These are phyloP conservation scores for Epichloe amarillans DNA, from an alignment of 2,329 filamentous ascomycete species.

Conservation along the genomic window DNA sequence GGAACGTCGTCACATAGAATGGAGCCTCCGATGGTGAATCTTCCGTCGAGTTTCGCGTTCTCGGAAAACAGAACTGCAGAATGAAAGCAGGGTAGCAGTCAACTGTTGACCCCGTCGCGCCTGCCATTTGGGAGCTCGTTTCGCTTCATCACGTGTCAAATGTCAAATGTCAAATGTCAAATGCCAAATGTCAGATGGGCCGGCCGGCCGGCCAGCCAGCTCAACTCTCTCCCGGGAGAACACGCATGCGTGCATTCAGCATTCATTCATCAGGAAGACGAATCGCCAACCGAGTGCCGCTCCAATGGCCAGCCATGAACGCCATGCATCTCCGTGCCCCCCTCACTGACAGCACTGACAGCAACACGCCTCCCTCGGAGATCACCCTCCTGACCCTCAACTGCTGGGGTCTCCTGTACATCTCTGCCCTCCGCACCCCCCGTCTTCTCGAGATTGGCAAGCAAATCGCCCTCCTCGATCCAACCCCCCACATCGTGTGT, in stretches of 20 bases:
- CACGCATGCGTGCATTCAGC: neutral
- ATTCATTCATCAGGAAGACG: neutral
- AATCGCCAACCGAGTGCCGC: neutral
- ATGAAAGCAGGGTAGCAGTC: neutral
- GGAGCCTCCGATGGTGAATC: too few species aligned
- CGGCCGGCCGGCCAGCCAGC: neutral
- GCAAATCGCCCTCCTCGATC: slow-evolving; percentile 55
- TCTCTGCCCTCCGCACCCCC: slow-evolving; percentile 64
- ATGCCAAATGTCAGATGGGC: too few species aligned
- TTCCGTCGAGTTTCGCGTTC: neutral
- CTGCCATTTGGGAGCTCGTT: neutral
- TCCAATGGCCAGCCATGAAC: neutral
- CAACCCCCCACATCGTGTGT: slow-evolving; percentile 72
- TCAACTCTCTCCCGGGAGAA: neutral
- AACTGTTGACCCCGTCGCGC: neutral
- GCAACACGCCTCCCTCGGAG: slow-evolving; percentile 31
- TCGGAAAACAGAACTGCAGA: neutral
- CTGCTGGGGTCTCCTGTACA: slow-evolving; percentile 89
- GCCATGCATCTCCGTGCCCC: neutral
- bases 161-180: neutral
- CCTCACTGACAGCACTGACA: slow-evolving; percentile 6
- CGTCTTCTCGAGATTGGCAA: slow-evolving; percentile 75
- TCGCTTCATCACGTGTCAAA: neutral
- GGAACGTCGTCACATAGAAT: too few species aligned
- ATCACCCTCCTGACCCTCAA: slow-evolving; percentile 82